Percentiles rank a stretch among this genome's conserved stretches.
phyloP scores from a whole-genome alignment of 2,329 filamentous ascomycete species.

The Lasiodiplodia citricola region DNA sequence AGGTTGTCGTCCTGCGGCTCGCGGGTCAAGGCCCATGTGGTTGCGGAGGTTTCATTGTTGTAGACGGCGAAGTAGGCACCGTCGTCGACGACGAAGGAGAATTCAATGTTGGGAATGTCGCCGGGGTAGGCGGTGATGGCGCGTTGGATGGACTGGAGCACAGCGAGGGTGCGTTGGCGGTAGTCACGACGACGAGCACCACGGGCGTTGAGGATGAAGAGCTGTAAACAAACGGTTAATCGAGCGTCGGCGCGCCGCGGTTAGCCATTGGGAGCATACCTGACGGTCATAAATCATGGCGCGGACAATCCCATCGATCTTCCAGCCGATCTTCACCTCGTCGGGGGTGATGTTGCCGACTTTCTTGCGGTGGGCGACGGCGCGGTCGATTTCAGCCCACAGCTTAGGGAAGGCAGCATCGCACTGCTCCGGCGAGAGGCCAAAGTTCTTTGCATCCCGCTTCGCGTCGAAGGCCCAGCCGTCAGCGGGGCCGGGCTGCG shows the following conservation, averaged over 20 bases:
- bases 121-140: slow-evolving; percentile 58
- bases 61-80: slow-evolving; percentile 25
- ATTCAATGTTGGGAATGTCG: slow-evolving; percentile 57
- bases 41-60: slow-evolving; percentile 21
- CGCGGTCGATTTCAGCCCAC: slow-evolving; percentile 36
- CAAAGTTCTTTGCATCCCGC: slow-evolving; percentile 33
- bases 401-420: slow-evolving; percentile 32
- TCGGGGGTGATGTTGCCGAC: slow-evolving; percentile 30
- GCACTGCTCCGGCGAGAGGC: slow-evolving; percentile 32
- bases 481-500: slow-evolving; percentile 16
- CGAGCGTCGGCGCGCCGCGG: background rate
- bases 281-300: slow-evolving; percentile 39
- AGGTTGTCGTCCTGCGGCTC: slow-evolving; percentile 23
- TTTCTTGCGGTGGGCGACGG: slow-evolving; percentile 29
- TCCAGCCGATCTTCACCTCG: slow-evolving; percentile 36
- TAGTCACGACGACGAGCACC: slow-evolving; percentile 30
- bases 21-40: slow-evolving; percentile 25
- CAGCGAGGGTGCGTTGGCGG: slow-evolving; percentile 45
- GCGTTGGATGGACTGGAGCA: slow-evolving; percentile 60
- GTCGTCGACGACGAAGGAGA: slow-evolving; percentile 56
- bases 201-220: slow-evolving; percentile 41
- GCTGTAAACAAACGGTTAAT: slow-evolving; percentile 30
- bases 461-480: slow-evolving; percentile 23
- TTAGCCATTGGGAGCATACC: slow-evolving; percentile 27
- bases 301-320: slow-evolving; percentile 31